A percentile compares a stretch with the other conserved stretches of the same genome.
Conservation (phyloP, 2,329 filamentous ascomycete genomes). For the Cytospora schulzeri region DNA sequence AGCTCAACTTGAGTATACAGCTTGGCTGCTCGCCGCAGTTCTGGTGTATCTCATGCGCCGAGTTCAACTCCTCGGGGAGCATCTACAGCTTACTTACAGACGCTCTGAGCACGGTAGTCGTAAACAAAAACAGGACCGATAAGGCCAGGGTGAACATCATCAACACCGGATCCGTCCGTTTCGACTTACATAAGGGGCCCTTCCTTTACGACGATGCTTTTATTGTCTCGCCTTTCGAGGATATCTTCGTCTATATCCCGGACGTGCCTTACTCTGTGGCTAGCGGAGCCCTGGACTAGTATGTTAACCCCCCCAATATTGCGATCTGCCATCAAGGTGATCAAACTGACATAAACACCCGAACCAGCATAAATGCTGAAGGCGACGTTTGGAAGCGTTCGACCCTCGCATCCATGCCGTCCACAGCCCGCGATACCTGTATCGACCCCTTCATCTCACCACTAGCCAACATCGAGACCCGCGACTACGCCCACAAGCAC, state of each 20-base stretch:
- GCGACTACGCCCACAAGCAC: constrained; percentile 31
- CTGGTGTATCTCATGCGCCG: constrained; percentile 60
- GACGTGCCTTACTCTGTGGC: constrained; percentile 53
- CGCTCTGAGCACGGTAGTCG: constrained; percentile 53
- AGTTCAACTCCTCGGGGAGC: constrained; percentile 53
- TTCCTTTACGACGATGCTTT: constrained; percentile 58
- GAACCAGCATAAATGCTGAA: constrained; percentile 46
- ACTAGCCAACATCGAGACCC: constrained; percentile 32
- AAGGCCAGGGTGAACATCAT: constrained; percentile 58
- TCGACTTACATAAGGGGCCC: constrained; percentile 63
- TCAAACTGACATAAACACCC: background rate
- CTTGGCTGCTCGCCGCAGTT: constrained; percentile 62
- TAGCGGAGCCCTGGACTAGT: constrained; percentile 37
- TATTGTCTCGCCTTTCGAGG: constrained; percentile 58
- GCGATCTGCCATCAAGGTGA: no score
- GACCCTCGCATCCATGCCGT: constrained; percentile 40
- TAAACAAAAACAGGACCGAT: constrained; percentile 53
- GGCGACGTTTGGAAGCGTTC: constrained; percentile 39
- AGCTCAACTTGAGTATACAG: constrained; percentile 54
- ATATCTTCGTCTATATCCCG: constrained; percentile 55
- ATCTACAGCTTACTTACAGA: constrained; percentile 57
- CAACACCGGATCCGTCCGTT: constrained; percentile 63
- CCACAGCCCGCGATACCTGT: constrained; percentile 46
- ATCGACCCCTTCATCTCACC: constrained; percentile 43
- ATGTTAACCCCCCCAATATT: constrained; percentile 10